Evolutionary conservation across 108 stramenopile genomes (phyloP).

Genomic region (Mayamaea pseudoterrestris): DNA sequence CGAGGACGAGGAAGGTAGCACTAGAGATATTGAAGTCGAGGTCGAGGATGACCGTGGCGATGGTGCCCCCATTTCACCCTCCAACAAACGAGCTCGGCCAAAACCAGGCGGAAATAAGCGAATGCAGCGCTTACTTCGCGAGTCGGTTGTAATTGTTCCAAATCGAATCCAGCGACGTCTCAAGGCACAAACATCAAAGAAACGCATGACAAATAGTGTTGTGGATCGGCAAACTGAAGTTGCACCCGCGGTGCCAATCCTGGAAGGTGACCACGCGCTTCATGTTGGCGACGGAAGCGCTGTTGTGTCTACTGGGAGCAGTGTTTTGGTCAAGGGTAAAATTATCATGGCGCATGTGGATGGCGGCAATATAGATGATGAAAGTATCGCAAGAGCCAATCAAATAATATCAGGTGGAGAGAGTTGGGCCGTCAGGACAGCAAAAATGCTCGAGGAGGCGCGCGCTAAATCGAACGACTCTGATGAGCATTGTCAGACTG

Average conservation of each 20-base stretch:
- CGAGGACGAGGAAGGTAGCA: constrained; percentile 5
- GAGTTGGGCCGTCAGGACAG: constrained; percentile 75
- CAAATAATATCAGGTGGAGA: constrained; percentile 61
- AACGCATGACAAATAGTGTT: constrained; percentile 8
- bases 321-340: constrained; percentile 37
- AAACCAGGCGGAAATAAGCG: too few relatives aligned
- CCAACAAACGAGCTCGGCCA: too few relatives aligned
- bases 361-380: constrained; percentile 52
- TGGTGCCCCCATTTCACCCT: too few relatives aligned
- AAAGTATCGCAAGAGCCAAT: constrained; percentile 54
- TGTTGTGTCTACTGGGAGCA: constrained; percentile 30
- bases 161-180: constrained; percentile 38
- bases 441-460: constrained; percentile 51
- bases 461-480: constrained; percentile 26
- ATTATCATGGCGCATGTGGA: constrained; percentile 30
- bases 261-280: constrained; percentile 23
- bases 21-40: constrained; percentile 4
- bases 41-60: constrained; percentile 13
- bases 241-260: constrained; percentile 26
- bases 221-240: constrained; percentile 10
- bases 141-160: constrained; percentile 42
- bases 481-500: constrained; percentile 20
- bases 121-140: constrained; percentile 29
- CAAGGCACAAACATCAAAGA: constrained; percentile 29
- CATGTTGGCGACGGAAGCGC: constrained; percentile 22